Percentiles rank a stretch among this genome's conserved stretches.
Conservation (phyloP, 139 green algal genomes). For the Helicosporidium sp. region DNA sequence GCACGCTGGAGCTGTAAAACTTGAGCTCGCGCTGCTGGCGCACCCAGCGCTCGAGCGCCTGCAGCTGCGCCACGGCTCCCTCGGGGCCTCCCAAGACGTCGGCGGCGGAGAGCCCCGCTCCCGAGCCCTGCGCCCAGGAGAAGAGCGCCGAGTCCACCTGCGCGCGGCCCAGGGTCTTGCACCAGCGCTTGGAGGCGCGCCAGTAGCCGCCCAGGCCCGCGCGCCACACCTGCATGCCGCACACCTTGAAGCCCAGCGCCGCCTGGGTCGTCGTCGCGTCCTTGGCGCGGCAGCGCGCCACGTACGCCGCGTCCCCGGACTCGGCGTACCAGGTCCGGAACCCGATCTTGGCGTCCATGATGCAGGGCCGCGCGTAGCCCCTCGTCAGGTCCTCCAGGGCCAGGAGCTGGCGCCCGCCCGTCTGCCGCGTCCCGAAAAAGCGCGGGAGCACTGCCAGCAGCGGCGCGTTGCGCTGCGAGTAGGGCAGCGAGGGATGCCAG, state of each 20-base stretch:
- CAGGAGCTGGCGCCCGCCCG: slow-evolving; percentile 23
- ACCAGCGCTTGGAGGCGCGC: slow-evolving; percentile 42
- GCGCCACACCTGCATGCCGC: slow-evolving; percentile 51
- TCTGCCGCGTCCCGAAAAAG: slow-evolving; percentile 29
- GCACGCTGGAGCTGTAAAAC: slow-evolving; percentile 56
- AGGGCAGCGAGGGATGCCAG: slow-evolving; percentile 19
- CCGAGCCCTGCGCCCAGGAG: slow-evolving; percentile 8
- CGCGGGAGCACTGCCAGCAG: slow-evolving; percentile 30
- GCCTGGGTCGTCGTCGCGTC: slow-evolving; percentile 48
- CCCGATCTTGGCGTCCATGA: slow-evolving; percentile 59
- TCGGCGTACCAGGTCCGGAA: slow-evolving; percentile 45
- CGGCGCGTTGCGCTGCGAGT: slow-evolving; percentile 23
- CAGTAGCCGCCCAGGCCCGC: slow-evolving; percentile 26
- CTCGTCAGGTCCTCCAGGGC: slow-evolving; percentile 48
- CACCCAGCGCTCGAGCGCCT: slow-evolving; percentile 38
- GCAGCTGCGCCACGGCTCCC: slow-evolving; percentile 39
- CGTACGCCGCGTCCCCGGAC: slow-evolving; percentile 29
- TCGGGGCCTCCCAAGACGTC: slow-evolving; percentile 28
- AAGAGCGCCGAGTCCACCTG: slow-evolving; percentile 37
- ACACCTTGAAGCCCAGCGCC: slow-evolving; percentile 60
- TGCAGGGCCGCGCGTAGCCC: slow-evolving; percentile 37
- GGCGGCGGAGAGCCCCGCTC: slow-evolving; percentile 11
- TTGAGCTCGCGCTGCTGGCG: slow-evolving; percentile 38
- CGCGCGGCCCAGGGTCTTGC: slow-evolving; percentile 40
- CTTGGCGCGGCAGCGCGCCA: slow-evolving; percentile 47